Conservation (phyloP, 257 asterid species). For the Craterostigma plantagineum region DNA sequence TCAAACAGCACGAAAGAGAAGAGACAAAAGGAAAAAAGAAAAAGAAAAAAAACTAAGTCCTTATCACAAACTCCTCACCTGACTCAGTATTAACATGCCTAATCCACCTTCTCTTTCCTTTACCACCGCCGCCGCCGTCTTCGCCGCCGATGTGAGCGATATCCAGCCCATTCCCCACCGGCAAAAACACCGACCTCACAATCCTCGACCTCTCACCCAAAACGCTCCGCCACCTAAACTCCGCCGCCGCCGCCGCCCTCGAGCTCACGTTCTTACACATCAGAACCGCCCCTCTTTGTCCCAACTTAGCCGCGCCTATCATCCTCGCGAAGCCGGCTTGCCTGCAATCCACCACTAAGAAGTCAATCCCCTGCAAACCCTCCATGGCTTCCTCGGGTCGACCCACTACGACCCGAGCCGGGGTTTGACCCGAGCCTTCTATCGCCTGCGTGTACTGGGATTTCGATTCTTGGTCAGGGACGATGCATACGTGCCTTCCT, state of each 20-base stretch:
- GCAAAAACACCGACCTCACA: slow-evolving; percentile 54
- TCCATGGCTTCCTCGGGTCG: slow-evolving; percentile 23
- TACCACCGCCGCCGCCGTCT: slow-evolving; percentile 11
- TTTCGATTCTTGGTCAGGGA: slow-evolving; percentile 37
- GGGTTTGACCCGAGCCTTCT: slow-evolving; percentile 19
- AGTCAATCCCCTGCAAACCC: slow-evolving; percentile 38
- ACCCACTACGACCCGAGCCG: slow-evolving; percentile 24
- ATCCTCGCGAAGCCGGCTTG: slow-evolving; percentile 25
- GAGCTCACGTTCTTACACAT: slow-evolving; percentile 60
- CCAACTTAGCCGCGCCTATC: slow-evolving; percentile 39
- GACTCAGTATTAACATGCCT: slow-evolving; percentile 30
- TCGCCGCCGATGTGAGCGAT: slow-evolving; percentile 56
- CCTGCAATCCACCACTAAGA: slow-evolving; percentile 50
- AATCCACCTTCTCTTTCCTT: slow-evolving; percentile 36
- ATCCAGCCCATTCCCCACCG: slow-evolving; percentile 77
- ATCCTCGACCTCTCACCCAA: slow-evolving; percentile 35
- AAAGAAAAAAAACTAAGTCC: slow-evolving; percentile 17
- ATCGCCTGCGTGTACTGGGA: slow-evolving; percentile 25
- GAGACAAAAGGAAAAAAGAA: too few relatives aligned
- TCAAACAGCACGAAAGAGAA: too few relatives aligned
- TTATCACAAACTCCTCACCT: slow-evolving; percentile 46
- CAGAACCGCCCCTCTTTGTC: slow-evolving; percentile 64
- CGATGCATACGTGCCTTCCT: slow-evolving; percentile 58
- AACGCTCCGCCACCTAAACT: slow-evolving; percentile 47
- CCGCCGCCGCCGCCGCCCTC: slow-evolving; percentile 21